Percentiles rank a stretch among this genome's conserved stretches.
Evolutionary conservation across 345 rosid genomes (phyloP).

Genomic region (sweet orange (Citrus sinensis)): DVS_A1.0 CM039168.1:29993501-29994000

Average conservation of each 20-base stretch:
- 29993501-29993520: neutral
- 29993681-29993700: no score
- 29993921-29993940: neutral
- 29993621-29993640: neutral
- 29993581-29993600: neutral
- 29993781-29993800: neutral
- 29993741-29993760: no score
- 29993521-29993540: slow-evolving; percentile 6
- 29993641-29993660: slow-evolving; percentile 18
- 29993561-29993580: neutral
- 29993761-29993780: no score
- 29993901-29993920: neutral
- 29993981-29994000: neutral
- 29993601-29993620: neutral
- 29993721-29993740: no score
- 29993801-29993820: neutral
- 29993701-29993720: no score
- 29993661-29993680: neutral
- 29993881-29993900: neutral
- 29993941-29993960: neutral
- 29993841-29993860: neutral
- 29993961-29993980: neutral
- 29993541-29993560: slow-evolving; percentile 18
- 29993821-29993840: neutral
- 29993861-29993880: neutral